Percentiles rank a stretch among this genome's conserved stretches.
Evolutionary conservation across 306 rosid species (phyloP).

Genomic region (Hippophae gyantsensis): DNA sequence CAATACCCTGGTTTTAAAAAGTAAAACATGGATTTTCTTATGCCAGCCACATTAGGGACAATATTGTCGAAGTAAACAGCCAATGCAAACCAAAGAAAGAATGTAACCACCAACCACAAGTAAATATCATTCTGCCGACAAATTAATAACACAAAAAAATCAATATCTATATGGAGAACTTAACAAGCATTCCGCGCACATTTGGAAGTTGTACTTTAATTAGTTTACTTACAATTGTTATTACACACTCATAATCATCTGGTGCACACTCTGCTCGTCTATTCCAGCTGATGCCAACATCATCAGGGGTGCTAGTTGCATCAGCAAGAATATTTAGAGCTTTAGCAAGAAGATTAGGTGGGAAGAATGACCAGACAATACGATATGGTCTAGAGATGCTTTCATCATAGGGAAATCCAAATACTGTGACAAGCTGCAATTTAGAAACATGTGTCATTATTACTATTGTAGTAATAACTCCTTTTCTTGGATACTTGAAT

Average conservation of each 20-base stretch:
- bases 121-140: conserved; percentile 56
- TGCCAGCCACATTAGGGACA: conserved; percentile 76
- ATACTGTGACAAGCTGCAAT: conserved; percentile 43
- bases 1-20: conserved; percentile 68
- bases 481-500: conserved; percentile 11
- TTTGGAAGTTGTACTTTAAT: not conserved
- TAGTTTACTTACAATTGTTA: conserved; percentile 54
- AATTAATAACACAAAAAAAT: conserved; percentile 7
- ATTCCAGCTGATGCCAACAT: conserved; percentile 70
- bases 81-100: conserved; percentile 66
- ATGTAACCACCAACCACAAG: conserved; percentile 56
- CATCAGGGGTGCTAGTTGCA: conserved; percentile 48
- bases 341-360: conserved; percentile 76
- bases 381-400: conserved; percentile 13
- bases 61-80: conserved; percentile 86
- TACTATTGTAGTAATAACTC: conserved; percentile 10
- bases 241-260: conserved; percentile 33
- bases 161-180: not conserved
- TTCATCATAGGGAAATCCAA: conserved; percentile 43
- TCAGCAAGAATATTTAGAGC: conserved; percentile 45
- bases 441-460: conserved; percentile 17
- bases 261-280: conserved; percentile 40
- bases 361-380: conserved; percentile 62
- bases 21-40: conserved; percentile 64
- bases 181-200: no score